Percentiles rank a stretch among this genome's conserved stretches.
Evolutionary conservation across 2,329 filamentous ascomycete species (phyloP).

Genomic region (Graphiopsis chlorocephala): DNA sequence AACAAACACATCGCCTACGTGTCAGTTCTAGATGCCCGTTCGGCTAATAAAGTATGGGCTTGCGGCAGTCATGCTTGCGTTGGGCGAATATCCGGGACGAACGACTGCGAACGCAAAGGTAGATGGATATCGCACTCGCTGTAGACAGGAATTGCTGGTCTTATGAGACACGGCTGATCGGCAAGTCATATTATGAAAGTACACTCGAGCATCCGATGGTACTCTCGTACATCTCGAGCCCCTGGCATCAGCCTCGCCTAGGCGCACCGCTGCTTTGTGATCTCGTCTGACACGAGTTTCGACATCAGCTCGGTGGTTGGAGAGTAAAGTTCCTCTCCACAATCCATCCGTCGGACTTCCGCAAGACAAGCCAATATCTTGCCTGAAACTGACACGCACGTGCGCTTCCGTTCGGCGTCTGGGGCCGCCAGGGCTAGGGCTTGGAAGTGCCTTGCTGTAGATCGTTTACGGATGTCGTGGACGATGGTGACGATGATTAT

Average conservation of each 20-base stretch:
- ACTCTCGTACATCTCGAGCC: not conserved
- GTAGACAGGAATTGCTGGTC: not conserved
- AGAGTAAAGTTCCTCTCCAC: not conserved
- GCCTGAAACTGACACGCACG: constrained; percentile 8
- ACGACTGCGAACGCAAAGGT: constrained; percentile 8
- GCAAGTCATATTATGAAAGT: not conserved
- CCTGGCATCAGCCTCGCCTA: not conserved
- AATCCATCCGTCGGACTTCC: not conserved
- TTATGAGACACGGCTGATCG: not conserved
- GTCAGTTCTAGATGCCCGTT: not conserved
- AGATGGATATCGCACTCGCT: not conserved
- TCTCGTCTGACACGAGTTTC: not conserved
- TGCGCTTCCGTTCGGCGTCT: constrained; percentile 9
- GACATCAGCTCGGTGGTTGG: not conserved
- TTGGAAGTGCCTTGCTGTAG: not conserved
- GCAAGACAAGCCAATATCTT: constrained; percentile 4
- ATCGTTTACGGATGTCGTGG: not conserved
- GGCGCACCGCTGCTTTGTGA: not conserved
- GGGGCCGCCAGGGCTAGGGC: constrained; percentile 4
- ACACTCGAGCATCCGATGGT: not conserved
- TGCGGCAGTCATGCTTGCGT: not conserved
- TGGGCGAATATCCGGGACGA: not conserved
- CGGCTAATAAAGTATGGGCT: not conserved
- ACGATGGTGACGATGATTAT: constrained; percentile 1
- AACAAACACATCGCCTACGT: not conserved